Evolutionary conservation across 139 green algal genomes (phyloP).

Genomic region (Limnomonas spitsbergensis): DNA sequence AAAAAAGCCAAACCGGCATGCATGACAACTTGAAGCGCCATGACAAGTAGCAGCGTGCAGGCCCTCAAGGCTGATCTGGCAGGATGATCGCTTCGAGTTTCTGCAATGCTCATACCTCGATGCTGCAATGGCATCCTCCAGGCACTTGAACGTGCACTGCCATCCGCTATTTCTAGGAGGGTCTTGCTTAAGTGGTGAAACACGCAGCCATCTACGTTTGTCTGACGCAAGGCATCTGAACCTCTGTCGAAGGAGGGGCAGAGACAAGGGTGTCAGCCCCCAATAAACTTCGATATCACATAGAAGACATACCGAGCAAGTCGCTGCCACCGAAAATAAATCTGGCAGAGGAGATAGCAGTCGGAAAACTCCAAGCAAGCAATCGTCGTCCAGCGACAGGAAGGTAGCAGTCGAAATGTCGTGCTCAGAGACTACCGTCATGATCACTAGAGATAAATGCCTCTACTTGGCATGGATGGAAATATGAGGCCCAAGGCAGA

Average conservation of each 20-base stretch:
- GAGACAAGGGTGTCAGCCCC: too few species aligned
- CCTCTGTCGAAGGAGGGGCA: not conserved
- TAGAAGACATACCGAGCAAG: not conserved
- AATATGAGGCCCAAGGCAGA: too few species aligned
- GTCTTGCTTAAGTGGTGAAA: not conserved
- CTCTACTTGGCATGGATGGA: too few species aligned
- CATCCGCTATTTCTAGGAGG: not conserved
- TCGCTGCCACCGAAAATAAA: not conserved
- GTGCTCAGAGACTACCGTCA: too few species aligned
- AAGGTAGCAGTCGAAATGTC: not conserved
- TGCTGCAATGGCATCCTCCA: not conserved
- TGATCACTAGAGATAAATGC: too few species aligned
- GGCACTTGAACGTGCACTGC: not conserved
- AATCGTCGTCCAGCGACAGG: not conserved
- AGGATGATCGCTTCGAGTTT: too few species aligned
- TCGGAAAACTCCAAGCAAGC: not conserved
- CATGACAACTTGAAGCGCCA: too few species aligned
- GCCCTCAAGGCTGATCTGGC: too few species aligned
- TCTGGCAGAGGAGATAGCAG: conserved; percentile 1
- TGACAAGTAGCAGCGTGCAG: too few species aligned
- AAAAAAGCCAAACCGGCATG: too few species aligned
- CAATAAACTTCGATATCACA: too few species aligned
- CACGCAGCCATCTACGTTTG: not conserved
- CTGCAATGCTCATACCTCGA: too few species aligned
- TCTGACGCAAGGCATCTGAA: not conserved